Conservation (phyloP, 1,139 yeast species). For the Arxiozyma telluris region DNA sequence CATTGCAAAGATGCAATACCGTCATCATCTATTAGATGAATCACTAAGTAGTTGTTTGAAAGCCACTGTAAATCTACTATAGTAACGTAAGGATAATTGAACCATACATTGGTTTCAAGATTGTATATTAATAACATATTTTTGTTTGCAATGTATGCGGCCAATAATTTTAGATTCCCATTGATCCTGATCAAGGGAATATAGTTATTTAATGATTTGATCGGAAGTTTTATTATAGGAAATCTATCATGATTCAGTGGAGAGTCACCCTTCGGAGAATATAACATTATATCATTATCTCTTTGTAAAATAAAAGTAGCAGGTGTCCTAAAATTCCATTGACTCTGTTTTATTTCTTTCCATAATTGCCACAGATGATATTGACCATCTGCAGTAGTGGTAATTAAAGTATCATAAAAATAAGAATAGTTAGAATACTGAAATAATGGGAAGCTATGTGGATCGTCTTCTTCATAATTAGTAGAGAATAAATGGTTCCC, state of each 20-base stretch:
- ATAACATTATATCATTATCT: constrained; percentile 23
- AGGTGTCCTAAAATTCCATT: constrained; percentile 19
- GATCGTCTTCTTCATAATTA: constrained; percentile 13
- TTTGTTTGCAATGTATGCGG: constrained; percentile 26
- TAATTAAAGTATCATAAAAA: constrained; percentile 18
- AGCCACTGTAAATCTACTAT: constrained; percentile 28
- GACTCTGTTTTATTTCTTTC: constrained; percentile 18
- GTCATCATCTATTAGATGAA: constrained; percentile 21
- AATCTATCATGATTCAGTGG: constrained; percentile 15
- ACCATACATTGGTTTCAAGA: constrained; percentile 24
- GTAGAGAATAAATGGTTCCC: constrained; percentile 26
- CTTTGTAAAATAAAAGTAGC: constrained; percentile 18
- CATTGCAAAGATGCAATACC: constrained; percentile 18
- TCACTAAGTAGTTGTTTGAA: constrained; percentile 25
- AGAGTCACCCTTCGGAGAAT: constrained; percentile 22
- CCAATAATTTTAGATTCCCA: constrained; percentile 21
- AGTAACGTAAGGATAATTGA: constrained; percentile 19
- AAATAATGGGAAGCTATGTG: constrained; percentile 4
- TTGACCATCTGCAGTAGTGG: constrained; percentile 19
- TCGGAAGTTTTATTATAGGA: constrained; percentile 24
- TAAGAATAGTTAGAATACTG: constrained; percentile 19
- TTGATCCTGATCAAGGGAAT: constrained; percentile 19
- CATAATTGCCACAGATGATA: constrained; percentile 25
- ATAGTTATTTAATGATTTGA: constrained; percentile 26
- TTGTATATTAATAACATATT: constrained; percentile 23